These are phyloP conservation scores for Lachnellula cervina DNA, from an alignment of 2,329 filamentous ascomycete species.

Conservation along the genomic window DNA sequence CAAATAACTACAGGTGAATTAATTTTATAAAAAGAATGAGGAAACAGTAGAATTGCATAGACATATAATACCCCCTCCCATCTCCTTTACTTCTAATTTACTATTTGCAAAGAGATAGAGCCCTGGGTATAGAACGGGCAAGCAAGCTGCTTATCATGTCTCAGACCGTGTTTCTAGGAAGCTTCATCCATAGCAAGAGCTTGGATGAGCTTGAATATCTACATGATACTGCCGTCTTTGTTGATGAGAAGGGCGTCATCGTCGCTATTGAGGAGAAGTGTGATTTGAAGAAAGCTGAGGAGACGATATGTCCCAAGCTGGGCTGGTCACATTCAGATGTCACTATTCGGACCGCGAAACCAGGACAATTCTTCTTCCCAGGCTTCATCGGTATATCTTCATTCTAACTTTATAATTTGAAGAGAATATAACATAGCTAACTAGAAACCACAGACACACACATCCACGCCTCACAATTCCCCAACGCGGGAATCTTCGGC, in stretches of 20 bases:
- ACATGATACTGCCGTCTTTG: slow-evolving; percentile 43
- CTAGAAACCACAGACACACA: slow-evolving; percentile 70
- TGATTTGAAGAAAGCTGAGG: slow-evolving; percentile 32
- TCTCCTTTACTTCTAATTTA: background rate
- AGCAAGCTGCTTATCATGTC: background rate
- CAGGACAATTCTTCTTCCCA: slow-evolving; percentile 73
- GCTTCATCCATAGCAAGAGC: slow-evolving; percentile 54
- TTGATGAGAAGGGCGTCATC: slow-evolving; percentile 48
- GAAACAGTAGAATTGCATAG: background rate
- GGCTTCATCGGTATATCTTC: slow-evolving; percentile 64
- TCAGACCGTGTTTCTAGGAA: slow-evolving; percentile 49
- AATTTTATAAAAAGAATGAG: background rate
- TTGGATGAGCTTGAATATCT: slow-evolving; percentile 45
- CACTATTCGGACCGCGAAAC: slow-evolving; percentile 23
- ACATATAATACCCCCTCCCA: background rate
- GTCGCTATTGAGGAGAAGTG: slow-evolving; percentile 27
- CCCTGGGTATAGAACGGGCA: background rate
- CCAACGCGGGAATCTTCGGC: slow-evolving; percentile 90
- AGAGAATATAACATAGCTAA: slow-evolving; percentile 17
- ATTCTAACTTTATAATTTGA: background rate
- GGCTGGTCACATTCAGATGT: slow-evolving; percentile 31
- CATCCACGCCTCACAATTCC: slow-evolving; percentile 91
- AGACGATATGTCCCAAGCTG: slow-evolving; percentile 27
- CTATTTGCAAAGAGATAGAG: background rate
- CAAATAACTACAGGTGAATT: background rate